Evolutionary conservation across 441 rosid genomes (phyloP).

Genomic region (Codiaeum variegatum): DNA sequence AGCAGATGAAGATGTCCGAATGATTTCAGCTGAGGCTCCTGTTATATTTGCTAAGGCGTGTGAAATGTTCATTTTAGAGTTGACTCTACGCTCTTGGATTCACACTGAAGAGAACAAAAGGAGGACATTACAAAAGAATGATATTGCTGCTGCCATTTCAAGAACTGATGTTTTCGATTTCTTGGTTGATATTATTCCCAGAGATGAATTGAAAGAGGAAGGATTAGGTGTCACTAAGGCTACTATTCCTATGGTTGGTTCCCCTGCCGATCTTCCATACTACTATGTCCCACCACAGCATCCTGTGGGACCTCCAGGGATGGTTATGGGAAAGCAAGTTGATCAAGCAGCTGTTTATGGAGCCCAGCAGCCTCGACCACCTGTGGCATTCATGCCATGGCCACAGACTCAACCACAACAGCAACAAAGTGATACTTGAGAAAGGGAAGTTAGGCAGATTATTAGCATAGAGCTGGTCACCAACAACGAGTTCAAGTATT

Average conservation of each 20-base stretch:
- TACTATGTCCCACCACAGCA: slow-evolving; percentile 60
- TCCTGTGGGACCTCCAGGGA: slow-evolving; percentile 44
- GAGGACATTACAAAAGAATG: slow-evolving; percentile 85
- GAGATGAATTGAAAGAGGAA: slow-evolving; percentile 83
- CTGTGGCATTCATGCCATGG: slow-evolving; percentile 54
- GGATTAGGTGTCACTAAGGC: slow-evolving; percentile 78
- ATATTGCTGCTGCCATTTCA: slow-evolving; percentile 82
- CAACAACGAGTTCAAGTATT: slow-evolving; percentile 3
- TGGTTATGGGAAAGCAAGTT: slow-evolving; percentile 61
- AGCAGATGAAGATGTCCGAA: slow-evolving; percentile 88
- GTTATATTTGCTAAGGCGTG: slow-evolving; percentile 87
- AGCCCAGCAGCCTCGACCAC: slow-evolving; percentile 50
- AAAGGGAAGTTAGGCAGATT: not conserved
- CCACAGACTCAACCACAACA: slow-evolving; percentile 49
- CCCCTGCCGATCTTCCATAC: slow-evolving; percentile 59
- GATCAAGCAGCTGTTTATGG: slow-evolving; percentile 47
- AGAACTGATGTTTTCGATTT: slow-evolving; percentile 87
- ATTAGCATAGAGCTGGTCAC: slow-evolving; percentile 2
- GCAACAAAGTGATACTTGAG: slow-evolving; percentile 39
- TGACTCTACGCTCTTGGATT: slow-evolving; percentile 85
- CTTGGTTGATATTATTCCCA: slow-evolving; percentile 80
- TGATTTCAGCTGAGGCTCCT: slow-evolving; percentile 92
- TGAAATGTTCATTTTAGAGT: slow-evolving; percentile 85
- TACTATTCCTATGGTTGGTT: slow-evolving; percentile 51
- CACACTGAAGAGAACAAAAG: slow-evolving; percentile 90